Evolutionary conservation across 129 eudicot species (phyloP), one percentile per base, ranked within the genome.

Genomic region (Gnaphalium uliginosum): DNA sequence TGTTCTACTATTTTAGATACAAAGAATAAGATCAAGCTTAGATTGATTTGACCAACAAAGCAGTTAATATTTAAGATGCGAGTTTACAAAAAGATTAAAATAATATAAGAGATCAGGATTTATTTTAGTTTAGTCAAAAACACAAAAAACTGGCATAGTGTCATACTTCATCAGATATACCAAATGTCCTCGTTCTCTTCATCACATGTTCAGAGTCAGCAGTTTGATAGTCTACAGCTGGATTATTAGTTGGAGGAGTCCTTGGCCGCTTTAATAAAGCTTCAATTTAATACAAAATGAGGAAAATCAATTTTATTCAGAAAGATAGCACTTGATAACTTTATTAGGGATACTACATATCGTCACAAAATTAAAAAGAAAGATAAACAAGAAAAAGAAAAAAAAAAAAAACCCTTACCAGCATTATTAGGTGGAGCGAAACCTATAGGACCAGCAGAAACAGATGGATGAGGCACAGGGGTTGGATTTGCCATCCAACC

Each of bases 401-500:
- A 18, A 7, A 8, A 22, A 24, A 63, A 25, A 62, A 5, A 62
- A 25, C 3, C 21, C 15, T 6, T 83, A 89, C 96, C 92, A 75
- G 97, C 54, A 79, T 79, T 86, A 53, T 79, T 88, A 43, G 88
- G 82, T 19, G 85, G 81, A 78, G 70, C 79, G 74, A 91, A 86
- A 79, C 92, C 92, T 70, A 86, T 85, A 64, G 97, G 95, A 54
- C 94, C 97, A 14, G 88, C 82, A 72, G 92, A 83, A 58, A 79
- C 89, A 25, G 97, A 82, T 19, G 95, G 90, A 76, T 91, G 95
- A 69, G 90, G 86, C 72, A 81, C 87, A 35, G 89, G 68, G 43
- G 97, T 76, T 39, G 96, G 87, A 79, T 88, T 91, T 37, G 92
- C 85, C 90, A 91, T 88, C 97, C 95, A 91, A 29, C 95, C 97